Base-by-base conservation (phyloP, 106 monocot genomes). In the Amphibolis antarctica region DNA sequence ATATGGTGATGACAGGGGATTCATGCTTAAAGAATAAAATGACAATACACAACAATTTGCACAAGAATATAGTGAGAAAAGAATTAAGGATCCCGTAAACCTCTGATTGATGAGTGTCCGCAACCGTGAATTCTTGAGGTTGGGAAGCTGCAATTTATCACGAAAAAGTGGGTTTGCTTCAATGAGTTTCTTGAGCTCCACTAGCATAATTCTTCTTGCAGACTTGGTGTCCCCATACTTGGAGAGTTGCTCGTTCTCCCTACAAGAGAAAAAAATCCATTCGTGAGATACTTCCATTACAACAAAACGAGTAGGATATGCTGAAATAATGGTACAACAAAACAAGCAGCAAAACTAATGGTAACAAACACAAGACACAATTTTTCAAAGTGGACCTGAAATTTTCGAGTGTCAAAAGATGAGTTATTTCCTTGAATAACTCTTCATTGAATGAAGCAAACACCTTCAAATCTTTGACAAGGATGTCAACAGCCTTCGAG, bases 161-260 rank as follows among this genome's bases (percentile, higher is more conserved):
- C 65, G 65, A 49, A 77, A 71, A 14, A 62, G 29, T 9, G 77
- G 77, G 55, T 77, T 77, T 26, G 71, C 77, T 61, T 77, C 65
- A 12, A 77, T 71, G 10, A 71, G 66, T 52, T 66, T 77, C 60
- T 77, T 77, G 25, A 77, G 70, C 53, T 77, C 77, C n/a, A 54
- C 19, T 14, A 77, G 44, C 66, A 77, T 66, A 44, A 77, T 61
- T 15, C 46, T 46, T 21, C 77, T 66, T n/a, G 77, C 60, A 5
- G 65, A 71, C 59, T 77, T 71, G 24, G 71, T 67, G 59, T 71
- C 77, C 42, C 71, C 66, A 44, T 77, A 77, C 51, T 71, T 71
- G 56, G 65, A 66, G 10, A 77, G 71, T 28, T 71, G 77, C 61
- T 66, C 70, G 47, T 77, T 65, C 49, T 77, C 59, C 60, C 76